Percentiles rank a stretch among this genome's conserved stretches.
Evolutionary conservation across 2,329 filamentous ascomycete species (phyloP).

Genomic region (Hypoxylon sp.): DNA sequence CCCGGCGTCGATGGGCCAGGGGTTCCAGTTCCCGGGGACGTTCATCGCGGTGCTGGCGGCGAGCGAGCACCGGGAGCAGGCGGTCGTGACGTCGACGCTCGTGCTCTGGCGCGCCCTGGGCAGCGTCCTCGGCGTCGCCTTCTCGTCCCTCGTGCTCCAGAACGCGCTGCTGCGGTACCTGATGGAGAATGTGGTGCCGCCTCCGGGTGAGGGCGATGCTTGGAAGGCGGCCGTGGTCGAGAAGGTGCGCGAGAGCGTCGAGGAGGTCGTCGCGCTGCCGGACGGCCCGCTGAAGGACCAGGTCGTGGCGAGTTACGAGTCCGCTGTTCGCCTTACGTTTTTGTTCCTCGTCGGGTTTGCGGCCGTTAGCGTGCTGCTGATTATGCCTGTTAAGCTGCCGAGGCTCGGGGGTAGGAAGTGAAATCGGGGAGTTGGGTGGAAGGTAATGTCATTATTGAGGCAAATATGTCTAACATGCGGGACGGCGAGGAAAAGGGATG

Average conservation of each 20-base stretch:
- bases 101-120: slow-evolving; percentile 80
- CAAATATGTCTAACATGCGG: background rate
- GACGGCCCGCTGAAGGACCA: slow-evolving; percentile 62
- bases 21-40: slow-evolving; percentile 75
- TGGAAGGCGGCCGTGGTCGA: slow-evolving; percentile 70
- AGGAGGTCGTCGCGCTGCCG: slow-evolving; percentile 64
- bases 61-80: slow-evolving; percentile 73
- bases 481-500: background rate
- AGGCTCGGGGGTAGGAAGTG: slow-evolving; percentile 63
- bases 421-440: background rate
- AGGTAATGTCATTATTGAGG: background rate
- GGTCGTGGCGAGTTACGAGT: slow-evolving; percentile 69
- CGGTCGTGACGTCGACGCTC: slow-evolving; percentile 78
- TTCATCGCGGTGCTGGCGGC: slow-evolving; percentile 75
- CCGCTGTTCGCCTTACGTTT: slow-evolving; percentile 65
- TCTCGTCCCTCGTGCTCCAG: slow-evolving; percentile 80
- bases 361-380: slow-evolving; percentile 62
- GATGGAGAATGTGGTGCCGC: slow-evolving; percentile 65
- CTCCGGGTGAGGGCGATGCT: slow-evolving; percentile 52
- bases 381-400: slow-evolving; percentile 69
- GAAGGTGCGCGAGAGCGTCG: slow-evolving; percentile 68
- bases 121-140: slow-evolving; percentile 79
- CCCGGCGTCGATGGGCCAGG: slow-evolving; percentile 70
- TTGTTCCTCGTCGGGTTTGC: slow-evolving; percentile 63
- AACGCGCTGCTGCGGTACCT: slow-evolving; percentile 76